phyloP scores from a whole-genome alignment of 2,329 filamentous ascomycete genomes.

The Xylaria sp. region DNA sequence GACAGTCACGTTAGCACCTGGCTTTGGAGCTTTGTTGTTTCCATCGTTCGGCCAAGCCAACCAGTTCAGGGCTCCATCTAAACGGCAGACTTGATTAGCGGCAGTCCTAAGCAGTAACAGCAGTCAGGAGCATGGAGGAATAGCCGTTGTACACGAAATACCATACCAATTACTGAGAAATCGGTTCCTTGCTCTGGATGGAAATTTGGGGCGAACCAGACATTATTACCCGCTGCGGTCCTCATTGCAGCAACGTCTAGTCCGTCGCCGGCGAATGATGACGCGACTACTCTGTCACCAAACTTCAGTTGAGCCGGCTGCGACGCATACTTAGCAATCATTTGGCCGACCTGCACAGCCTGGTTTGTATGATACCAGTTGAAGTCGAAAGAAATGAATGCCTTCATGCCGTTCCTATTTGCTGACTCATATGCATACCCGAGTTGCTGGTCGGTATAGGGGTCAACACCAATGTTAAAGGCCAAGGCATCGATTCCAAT shows the following conservation, averaged over 20 bases:
- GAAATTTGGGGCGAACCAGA: slow-evolving; percentile 63
- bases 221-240: slow-evolving; percentile 54
- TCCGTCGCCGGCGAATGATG: slow-evolving; percentile 62
- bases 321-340: slow-evolving; percentile 57
- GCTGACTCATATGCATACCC: slow-evolving; percentile 61
- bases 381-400: slow-evolving; percentile 68
- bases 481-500: slow-evolving; percentile 53
- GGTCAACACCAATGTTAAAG: slow-evolving; percentile 60
- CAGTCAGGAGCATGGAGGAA: neutral
- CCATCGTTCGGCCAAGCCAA: slow-evolving; percentile 58
- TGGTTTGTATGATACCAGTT: slow-evolving; percentile 57
- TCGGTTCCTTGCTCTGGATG: slow-evolving; percentile 53
- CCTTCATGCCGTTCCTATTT: slow-evolving; percentile 59
- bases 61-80: slow-evolving; percentile 62
- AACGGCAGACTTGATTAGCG: slow-evolving; percentile 27
- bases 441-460: slow-evolving; percentile 58
- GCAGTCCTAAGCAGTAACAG: neutral
- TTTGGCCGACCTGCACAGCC: slow-evolving; percentile 54
- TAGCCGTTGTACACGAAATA: neutral
- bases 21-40: slow-evolving; percentile 60
- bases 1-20: slow-evolving; percentile 54
- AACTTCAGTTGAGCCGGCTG: slow-evolving; percentile 60
- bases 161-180: slow-evolving; percentile 43
- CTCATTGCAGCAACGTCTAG: slow-evolving; percentile 54
- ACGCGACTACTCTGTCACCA: slow-evolving; percentile 61